Base-by-base conservation (phyloP, 176 grass and related monocot genomes). In the Eremochloa ophiuroides region DNA sequence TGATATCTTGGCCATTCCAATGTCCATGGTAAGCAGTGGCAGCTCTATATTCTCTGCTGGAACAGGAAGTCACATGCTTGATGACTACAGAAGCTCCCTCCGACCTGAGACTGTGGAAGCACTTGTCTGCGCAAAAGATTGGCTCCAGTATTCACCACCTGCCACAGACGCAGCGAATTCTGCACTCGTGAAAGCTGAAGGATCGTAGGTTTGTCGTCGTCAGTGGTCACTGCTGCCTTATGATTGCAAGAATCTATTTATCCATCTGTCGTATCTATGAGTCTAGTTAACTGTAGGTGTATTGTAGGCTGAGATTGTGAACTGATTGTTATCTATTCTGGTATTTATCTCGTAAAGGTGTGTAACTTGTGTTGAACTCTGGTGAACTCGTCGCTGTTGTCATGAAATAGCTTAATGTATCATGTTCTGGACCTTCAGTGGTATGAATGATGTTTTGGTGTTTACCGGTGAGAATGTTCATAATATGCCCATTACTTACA, bases 21-120 rank as follows among this genome's bases (percentile, higher is more conserved):
- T 97, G 88, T 97, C 91, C 29, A 93, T 97, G 84, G 74, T 87
- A 66, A 78, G 81, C 59, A 75, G 80, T 25, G 85, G 91, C 11
- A 62, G 78, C 77, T 87, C 88, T 20, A 84, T 97, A 40, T 97
- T 97, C 66, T 73, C 86, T 10, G 74, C 76, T 25, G 84, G 84
- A 71, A 91, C 94, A 16, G 91, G 94, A 67, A 97, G 55, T 78
- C 83, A 75, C 64, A 81, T 87, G 68, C 91, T 97, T 12, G 94
- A 97, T 78, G 94, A 97, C 58, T 97, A 97, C 51, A 85, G 84
- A 75, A 97, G 94, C 59, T 87, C 91, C 2, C 30, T 97, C 33
- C 86, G 88, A 73, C 94, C 94, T 77, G 91, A 93, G 50, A 88
- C 69, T n/a, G 91, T 93, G 84, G 88, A 97, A 84, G 86, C 91